Percentiles rank a stretch among this genome's conserved stretches.
These are phyloP conservation scores for Phoenix roebelenii DNA, from an alignment of 176 grass and related monocot genomes.

Conservation along the genomic window DNA sequence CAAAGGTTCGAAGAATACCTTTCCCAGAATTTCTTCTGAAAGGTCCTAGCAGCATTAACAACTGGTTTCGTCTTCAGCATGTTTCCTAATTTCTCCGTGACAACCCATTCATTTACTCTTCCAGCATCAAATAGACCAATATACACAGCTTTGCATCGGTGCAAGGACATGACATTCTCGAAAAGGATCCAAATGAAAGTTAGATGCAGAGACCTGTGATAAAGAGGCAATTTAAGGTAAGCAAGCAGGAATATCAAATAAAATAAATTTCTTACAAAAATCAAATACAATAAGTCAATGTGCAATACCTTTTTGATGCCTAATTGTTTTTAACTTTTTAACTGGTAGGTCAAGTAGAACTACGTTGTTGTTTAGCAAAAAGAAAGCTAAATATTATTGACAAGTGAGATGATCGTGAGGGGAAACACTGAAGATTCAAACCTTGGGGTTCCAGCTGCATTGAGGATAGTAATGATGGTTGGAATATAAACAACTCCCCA, in stretches of 20 bases:
- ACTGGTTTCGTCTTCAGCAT: constrained; percentile 28
- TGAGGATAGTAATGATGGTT: constrained; percentile 61
- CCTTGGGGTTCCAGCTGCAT: constrained; percentile 56
- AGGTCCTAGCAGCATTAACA: constrained; percentile 29
- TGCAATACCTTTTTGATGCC: too few species aligned
- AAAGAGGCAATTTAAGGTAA: background rate
- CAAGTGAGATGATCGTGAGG: too few species aligned
- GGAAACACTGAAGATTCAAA: background rate
- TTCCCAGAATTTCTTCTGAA: constrained; percentile 41
- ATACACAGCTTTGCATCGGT: constrained; percentile 46
- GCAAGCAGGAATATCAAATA: too few species aligned
- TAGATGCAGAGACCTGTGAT: constrained; percentile 47
- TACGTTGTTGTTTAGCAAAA: too few species aligned
- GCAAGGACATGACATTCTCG: constrained; percentile 72
- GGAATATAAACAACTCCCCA: constrained; percentile 76
- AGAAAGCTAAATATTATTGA: too few species aligned
- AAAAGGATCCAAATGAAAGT: constrained; percentile 55
- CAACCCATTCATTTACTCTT: constrained; percentile 56
- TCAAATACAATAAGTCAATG: too few species aligned
- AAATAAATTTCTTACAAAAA: too few species aligned
- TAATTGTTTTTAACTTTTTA: too few species aligned
- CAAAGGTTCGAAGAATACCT: constrained; percentile 21
- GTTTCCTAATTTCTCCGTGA: constrained; percentile 53
- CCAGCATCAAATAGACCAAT: constrained; percentile 38
- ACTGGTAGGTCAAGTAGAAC: too few species aligned